Conservation (phyloP, 768 basidiomycete species). For the Russula compacta region DNA sequence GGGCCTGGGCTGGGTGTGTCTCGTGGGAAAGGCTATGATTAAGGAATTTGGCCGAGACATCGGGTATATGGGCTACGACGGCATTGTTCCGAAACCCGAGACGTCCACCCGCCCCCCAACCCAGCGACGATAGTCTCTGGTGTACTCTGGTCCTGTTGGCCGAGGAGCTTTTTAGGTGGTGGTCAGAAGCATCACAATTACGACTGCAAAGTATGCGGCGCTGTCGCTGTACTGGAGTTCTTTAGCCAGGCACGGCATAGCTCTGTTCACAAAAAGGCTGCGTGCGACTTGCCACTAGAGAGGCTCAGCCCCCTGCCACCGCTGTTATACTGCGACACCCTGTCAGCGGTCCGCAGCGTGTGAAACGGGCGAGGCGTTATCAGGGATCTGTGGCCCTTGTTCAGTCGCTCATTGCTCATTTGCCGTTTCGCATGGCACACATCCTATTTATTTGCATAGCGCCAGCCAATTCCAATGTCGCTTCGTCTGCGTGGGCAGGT, state of each 20-base stretch:
- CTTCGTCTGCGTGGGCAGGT: conserved; percentile 7
- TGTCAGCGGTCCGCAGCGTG: not conserved
- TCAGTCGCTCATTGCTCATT: not conserved
- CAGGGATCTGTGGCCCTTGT: conserved; percentile 4
- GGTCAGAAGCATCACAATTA: not conserved
- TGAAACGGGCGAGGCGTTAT: not conserved
- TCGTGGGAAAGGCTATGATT: conserved; percentile 82
- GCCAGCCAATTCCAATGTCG: conserved; percentile 1
- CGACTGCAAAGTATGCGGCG: not conserved
- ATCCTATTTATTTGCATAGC: conserved; percentile 15
- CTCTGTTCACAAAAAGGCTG: conserved; percentile 2
- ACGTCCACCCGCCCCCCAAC: conserved; percentile 8
- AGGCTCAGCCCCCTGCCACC: not conserved
- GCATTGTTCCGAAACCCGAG: conserved; percentile 64
- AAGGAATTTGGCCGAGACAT: conserved; percentile 69
- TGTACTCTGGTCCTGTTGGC: not conserved
- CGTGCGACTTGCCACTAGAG: not conserved
- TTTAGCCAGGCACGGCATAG: not conserved
- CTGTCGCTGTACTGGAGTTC: not conserved
- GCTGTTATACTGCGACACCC: not conserved
- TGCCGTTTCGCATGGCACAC: conserved; percentile 5
- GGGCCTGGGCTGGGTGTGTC: conserved; percentile 80
- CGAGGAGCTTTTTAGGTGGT: not conserved
- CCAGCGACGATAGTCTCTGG: conserved; percentile 14
- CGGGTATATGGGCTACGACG: conserved; percentile 63